Conservation (phyloP, 2,329 filamentous ascomycete genomes). For the Nothophaeocryptopus gaeumannii region DNA sequence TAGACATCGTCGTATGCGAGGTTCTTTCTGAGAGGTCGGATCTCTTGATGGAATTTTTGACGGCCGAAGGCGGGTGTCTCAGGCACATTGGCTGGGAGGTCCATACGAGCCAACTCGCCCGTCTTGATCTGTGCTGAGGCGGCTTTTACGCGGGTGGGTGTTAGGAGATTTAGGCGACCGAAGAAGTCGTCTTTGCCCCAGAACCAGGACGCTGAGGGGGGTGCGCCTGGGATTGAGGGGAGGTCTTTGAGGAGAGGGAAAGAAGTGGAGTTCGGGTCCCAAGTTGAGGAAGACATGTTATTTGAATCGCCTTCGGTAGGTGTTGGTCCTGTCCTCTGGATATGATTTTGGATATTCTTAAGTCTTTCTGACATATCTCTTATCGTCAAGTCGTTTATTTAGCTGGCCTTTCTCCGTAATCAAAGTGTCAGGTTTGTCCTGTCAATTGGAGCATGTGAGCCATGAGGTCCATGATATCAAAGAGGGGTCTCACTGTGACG, state of each 20-base stretch:
- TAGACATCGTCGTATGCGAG: constrained; percentile 45
- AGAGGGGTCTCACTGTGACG: too few relatives aligned
- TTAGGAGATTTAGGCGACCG: constrained; percentile 56
- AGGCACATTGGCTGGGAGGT: constrained; percentile 54
- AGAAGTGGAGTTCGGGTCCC: constrained; percentile 50
- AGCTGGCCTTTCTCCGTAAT: too few relatives aligned
- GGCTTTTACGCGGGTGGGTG: constrained; percentile 53
- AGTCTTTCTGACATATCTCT: too few relatives aligned
- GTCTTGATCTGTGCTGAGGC: constrained; percentile 54
- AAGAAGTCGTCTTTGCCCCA: constrained; percentile 58
- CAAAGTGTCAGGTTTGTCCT: too few relatives aligned
- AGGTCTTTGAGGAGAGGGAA: constrained; percentile 56
- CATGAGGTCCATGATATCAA: too few relatives aligned
- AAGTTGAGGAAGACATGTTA: constrained; percentile 14
- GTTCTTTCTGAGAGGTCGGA: constrained; percentile 44
- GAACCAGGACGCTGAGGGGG: constrained; percentile 57
- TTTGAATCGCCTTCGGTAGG: neutral
- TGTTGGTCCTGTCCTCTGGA: too few relatives aligned
- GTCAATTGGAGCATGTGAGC: too few relatives aligned
- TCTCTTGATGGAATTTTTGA: constrained; percentile 54
- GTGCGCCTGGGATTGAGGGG: constrained; percentile 51
- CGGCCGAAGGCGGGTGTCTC: constrained; percentile 54
- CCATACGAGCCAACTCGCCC: constrained; percentile 55
- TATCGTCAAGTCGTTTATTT: too few relatives aligned
- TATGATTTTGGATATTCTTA: too few relatives aligned